Conservation (phyloP, 2,329 filamentous ascomycete genomes). For the Aureobasidium lini region DNA sequence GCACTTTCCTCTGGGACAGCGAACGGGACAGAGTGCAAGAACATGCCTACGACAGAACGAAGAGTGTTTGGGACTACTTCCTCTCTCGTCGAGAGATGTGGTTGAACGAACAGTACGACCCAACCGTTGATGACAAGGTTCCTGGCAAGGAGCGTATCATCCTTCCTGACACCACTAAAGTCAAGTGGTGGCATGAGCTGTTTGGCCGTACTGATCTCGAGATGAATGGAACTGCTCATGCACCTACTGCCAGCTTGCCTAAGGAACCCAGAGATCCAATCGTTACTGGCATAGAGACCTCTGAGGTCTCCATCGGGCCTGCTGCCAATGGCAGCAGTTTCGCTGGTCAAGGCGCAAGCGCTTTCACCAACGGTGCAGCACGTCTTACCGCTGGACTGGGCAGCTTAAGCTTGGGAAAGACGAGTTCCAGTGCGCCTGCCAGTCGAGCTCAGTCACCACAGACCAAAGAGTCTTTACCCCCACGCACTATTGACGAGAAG, state of each 20-base stretch:
- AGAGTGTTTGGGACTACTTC: constrained; percentile 92
- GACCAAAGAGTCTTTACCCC: not conserved
- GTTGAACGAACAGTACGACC: constrained; percentile 71
- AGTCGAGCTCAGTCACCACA: not conserved
- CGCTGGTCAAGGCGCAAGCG: not conserved
- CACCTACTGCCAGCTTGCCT: constrained; percentile 16
- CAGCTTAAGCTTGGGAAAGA: constrained; percentile 1
- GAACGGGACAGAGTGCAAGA: constrained; percentile 60
- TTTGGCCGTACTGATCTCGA: constrained; percentile 84
- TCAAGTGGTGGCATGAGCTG: constrained; percentile 89
- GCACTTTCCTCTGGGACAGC: constrained; percentile 91
- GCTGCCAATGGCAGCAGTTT: constrained; percentile 11
- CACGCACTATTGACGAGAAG: not conserved
- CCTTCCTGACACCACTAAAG: constrained; percentile 64
- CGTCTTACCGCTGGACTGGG: constrained; percentile 10
- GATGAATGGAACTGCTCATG: constrained; percentile 61
- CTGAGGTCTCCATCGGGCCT: constrained; percentile 15
- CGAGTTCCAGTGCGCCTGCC: not conserved
- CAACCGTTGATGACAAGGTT: constrained; percentile 65
- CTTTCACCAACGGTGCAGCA: not conserved
- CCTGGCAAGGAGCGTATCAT: constrained; percentile 76
- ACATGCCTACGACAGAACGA: constrained; percentile 37
- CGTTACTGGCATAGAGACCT: constrained; percentile 16
- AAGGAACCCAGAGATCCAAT: constrained; percentile 15
- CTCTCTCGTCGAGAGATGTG: constrained; percentile 74